A percentile compares a stretch with the other conserved stretches of the same genome.
These are phyloP conservation scores for Gamarada debralockiae DNA, from an alignment of 495 filamentous ascomycete genomes.

Conservation along the genomic window DNA sequence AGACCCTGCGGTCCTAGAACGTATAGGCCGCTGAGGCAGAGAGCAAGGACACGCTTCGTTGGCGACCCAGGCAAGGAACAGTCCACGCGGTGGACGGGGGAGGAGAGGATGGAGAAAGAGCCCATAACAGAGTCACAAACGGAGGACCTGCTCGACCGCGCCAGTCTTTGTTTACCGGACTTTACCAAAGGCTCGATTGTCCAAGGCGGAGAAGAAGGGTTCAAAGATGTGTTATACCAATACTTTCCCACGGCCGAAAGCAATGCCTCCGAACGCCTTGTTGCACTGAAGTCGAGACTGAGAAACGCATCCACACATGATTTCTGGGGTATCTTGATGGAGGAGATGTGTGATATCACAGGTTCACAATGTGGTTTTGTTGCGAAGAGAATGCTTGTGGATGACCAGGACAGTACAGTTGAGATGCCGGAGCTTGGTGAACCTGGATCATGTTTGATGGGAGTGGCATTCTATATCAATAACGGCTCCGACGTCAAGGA, in stretches of 20 bases:
- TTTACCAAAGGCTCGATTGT: conserved; percentile 33
- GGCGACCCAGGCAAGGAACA: conserved; percentile 7
- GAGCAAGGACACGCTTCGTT: conserved; percentile 12
- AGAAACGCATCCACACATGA: conserved; percentile 50
- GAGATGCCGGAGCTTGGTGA: conserved; percentile 57
- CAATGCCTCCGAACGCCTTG: conserved; percentile 57
- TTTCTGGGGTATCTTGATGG: conserved; percentile 67
- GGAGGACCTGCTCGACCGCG: conserved; percentile 19
- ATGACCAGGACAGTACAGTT: conserved; percentile 51
- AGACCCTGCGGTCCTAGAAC: conserved; percentile 20
- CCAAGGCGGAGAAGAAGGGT: conserved; percentile 47
- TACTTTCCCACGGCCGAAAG: conserved; percentile 52
- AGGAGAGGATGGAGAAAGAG: conserved; percentile 13
- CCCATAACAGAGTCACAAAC: neutral
- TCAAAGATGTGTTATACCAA: conserved; percentile 29
- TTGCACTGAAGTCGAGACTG: conserved; percentile 58
- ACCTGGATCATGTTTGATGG: conserved; percentile 60
- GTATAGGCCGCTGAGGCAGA: conserved; percentile 16
- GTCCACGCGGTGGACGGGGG: conserved; percentile 4
- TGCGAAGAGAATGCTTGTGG: conserved; percentile 58
- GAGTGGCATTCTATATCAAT: conserved; percentile 65
- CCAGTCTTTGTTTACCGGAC: conserved; percentile 41
- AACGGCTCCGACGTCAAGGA: conserved; percentile 53
- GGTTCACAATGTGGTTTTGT: conserved; percentile 71
- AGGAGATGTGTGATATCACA: conserved; percentile 59